These are phyloP conservation scores for Nyctanthes arbortristis DNA, from an alignment of 257 asterid genomes.

Conservation along the genomic window DNA sequence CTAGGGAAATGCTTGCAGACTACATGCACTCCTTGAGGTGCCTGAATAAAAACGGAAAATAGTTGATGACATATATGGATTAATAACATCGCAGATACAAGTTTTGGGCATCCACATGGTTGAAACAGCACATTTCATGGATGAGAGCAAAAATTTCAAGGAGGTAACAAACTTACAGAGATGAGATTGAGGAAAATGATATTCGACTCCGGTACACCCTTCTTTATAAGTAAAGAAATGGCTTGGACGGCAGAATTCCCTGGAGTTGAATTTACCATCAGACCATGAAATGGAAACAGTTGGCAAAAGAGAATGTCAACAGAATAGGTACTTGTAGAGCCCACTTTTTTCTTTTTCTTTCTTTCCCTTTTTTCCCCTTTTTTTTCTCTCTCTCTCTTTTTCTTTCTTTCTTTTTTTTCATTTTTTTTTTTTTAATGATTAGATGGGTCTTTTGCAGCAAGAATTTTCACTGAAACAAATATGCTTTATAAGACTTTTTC, in stretches of 20 bases:
- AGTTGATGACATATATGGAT: not conserved
- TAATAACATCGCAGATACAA: not conserved
- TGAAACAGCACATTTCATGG: not conserved
- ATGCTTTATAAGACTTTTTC: not conserved
- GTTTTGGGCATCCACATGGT: not conserved
- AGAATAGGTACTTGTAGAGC: no score
- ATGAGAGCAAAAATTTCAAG: constrained; percentile 2
- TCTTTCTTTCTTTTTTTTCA: no score
- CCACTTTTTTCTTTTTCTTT: no score
- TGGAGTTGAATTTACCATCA: constrained; percentile 30
- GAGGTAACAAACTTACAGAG: constrained; percentile 58
- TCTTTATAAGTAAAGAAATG: constrained; percentile 76
- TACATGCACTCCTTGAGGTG: constrained; percentile 96
- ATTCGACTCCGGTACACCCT: constrained; percentile 94
- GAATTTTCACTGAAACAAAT: not conserved
- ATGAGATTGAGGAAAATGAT: constrained; percentile 96
- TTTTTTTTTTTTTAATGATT: not conserved
- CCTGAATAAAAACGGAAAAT: constrained; percentile 46
- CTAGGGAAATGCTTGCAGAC: constrained; percentile 92
- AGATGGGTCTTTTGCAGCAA: not conserved
- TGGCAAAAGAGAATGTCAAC: not conserved
- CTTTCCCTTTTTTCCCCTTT: no score
- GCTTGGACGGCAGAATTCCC: constrained; percentile 98
- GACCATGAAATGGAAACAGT: not conserved
- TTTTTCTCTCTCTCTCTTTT: no score